A percentile compares a stretch with the other conserved stretches of the same genome.
Conservation (phyloP, 2,329 filamentous ascomycete species). For the Decorospora gaudefroyi region DNA sequence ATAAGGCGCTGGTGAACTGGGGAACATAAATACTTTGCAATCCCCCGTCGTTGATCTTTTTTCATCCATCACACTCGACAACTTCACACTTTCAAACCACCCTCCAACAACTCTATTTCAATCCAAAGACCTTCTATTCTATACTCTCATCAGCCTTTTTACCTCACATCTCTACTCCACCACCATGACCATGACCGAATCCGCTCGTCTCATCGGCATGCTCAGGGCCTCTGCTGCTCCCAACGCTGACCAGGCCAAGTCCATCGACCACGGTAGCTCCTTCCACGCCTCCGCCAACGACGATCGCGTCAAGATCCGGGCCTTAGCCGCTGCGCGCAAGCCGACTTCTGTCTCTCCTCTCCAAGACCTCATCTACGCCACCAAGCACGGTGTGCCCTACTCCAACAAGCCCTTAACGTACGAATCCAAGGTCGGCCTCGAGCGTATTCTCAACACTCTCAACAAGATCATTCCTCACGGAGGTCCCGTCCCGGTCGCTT, state of each 20-base stretch:
- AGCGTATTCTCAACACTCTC: constrained; percentile 24
- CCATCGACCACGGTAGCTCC: constrained; percentile 7
- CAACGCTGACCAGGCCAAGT: constrained; percentile 29
- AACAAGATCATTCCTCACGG: constrained; percentile 17
- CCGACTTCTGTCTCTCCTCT: constrained; percentile 20
- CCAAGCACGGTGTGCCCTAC: constrained; percentile 17
- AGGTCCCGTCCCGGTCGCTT: background rate
- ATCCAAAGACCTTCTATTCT: background rate
- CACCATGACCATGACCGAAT: constrained; percentile 29
- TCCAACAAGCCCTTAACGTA: constrained; percentile 18
- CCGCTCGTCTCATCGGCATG: constrained; percentile 28
- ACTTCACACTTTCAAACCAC: background rate
- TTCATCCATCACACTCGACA: constrained; percentile 1
- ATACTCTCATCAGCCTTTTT: background rate
- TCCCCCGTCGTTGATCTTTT: background rate
- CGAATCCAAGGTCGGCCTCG: constrained; percentile 19
- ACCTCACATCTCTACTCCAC: background rate
- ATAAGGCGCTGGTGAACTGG: background rate
- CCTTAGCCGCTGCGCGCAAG: constrained; percentile 4
- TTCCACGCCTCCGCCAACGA: constrained; percentile 6
- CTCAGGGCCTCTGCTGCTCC: constrained; percentile 31
- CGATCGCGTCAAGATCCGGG: constrained; percentile 5
- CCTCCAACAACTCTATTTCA: constrained; percentile 1
- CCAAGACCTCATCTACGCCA: constrained; percentile 24
- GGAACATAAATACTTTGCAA: background rate